Evolutionary conservation across 1,284 basidiomycete species (phyloP).

Genomic region (Puccinia triticina): DNA sequence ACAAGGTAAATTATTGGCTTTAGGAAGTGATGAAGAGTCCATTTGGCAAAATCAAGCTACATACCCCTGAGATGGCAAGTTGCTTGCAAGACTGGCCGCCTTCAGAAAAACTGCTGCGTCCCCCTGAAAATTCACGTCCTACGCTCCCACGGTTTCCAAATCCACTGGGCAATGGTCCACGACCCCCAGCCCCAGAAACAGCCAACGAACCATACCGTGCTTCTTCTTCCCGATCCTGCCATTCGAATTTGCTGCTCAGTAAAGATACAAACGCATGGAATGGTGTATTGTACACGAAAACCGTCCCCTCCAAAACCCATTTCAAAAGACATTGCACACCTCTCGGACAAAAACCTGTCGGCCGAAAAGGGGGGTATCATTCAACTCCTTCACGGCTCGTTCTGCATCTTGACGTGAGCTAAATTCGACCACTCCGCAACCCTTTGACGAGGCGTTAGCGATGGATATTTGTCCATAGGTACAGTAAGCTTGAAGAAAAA

Average conservation of each 20-base stretch:
- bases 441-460: constrained; percentile 20
- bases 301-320: background rate
- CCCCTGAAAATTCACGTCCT: constrained; percentile 53
- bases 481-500: background rate
- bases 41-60: background rate
- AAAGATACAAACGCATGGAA: constrained; percentile 1
- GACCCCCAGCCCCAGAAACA: constrained; percentile 65
- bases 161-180: constrained; percentile 67
- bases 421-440: constrained; percentile 83
- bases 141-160: constrained; percentile 54
- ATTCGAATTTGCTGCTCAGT: constrained; percentile 2
- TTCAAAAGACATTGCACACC: constrained; percentile 64
- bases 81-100: constrained; percentile 44
- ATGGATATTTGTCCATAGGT: background rate
- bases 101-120: constrained; percentile 7
- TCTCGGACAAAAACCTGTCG: constrained; percentile 94
- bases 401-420: constrained; percentile 80
- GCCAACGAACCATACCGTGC: constrained; percentile 91
- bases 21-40: background rate
- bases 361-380: constrained; percentile 82
- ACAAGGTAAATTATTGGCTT: constrained; percentile 19
- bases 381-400: constrained; percentile 79
- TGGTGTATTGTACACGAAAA: background rate
- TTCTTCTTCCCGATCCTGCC: constrained; percentile 90
- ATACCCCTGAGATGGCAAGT: constrained; percentile 48